These are phyloP conservation scores for Nemania sp. DNA, from an alignment of 2,329 filamentous ascomycete genomes.

Conservation along the genomic window DNA sequence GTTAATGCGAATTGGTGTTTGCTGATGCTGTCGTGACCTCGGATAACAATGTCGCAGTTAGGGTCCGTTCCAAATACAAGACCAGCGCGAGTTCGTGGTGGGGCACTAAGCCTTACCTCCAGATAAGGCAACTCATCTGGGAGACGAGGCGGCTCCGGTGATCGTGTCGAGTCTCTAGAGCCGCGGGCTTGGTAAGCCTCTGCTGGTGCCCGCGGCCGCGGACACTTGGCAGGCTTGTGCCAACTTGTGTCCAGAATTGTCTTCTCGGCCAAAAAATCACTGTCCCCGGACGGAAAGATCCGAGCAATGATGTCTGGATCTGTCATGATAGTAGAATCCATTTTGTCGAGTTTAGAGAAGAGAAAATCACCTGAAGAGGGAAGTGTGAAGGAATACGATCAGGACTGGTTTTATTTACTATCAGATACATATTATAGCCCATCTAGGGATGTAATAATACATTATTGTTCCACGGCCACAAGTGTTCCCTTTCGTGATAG, in stretches of 20 bases:
- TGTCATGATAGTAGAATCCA: not conserved
- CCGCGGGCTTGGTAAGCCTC: not conserved
- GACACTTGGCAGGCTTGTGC: not conserved
- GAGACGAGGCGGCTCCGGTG: not conserved
- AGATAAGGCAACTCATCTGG: not conserved
- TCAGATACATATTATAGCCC: no score
- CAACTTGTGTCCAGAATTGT: not conserved
- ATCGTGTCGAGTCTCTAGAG: not conserved
- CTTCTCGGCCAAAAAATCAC: not conserved
- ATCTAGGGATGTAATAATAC: no score
- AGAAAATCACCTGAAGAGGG: not conserved
- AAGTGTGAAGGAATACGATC: no score
- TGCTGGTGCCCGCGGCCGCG: not conserved
- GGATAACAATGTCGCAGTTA: not conserved
- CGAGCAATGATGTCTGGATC: not conserved
- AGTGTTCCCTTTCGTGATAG: no score
- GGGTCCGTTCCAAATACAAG: conserved; percentile 3
- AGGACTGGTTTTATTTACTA: no score
- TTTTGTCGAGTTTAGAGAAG: not conserved
- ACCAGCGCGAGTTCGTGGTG: not conserved
- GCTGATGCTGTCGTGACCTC: not conserved
- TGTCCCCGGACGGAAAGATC: not conserved
- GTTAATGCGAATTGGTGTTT: conserved; percentile 6
- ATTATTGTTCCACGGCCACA: no score
- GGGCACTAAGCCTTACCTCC: conserved; percentile 1